These are phyloP conservation scores for Aureobasidium musti DNA, from an alignment of 2,329 filamentous ascomycete species.

Conservation along the genomic window DNA sequence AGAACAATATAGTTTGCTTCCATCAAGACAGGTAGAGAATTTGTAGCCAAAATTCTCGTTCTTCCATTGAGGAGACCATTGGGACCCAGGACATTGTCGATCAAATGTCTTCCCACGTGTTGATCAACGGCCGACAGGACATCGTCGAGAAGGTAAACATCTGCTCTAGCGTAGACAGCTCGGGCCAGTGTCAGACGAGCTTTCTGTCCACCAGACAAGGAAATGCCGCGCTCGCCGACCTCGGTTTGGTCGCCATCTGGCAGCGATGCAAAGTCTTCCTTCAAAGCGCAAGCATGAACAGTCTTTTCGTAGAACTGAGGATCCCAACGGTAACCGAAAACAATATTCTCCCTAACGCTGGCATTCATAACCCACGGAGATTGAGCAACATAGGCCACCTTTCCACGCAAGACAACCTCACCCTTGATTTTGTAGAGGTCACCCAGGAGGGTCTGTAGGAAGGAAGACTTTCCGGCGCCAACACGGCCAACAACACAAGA, in stretches of 20 bases:
- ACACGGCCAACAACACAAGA: conserved; percentile 92
- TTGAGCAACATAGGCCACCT: conserved; percentile 88
- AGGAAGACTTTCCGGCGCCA: conserved; percentile 91
- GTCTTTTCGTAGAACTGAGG: conserved; percentile 92
- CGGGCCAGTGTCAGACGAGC: conserved; percentile 87
- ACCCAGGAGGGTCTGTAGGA: conserved; percentile 83
- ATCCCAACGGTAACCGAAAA: conserved; percentile 94
- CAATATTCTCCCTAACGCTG: conserved; percentile 93
- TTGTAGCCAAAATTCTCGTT: conserved; percentile 90
- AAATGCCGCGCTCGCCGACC: conserved; percentile 95
- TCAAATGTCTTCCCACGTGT: conserved; percentile 91
- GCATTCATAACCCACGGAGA: conserved; percentile 97
- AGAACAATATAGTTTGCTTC: conserved; percentile 88
- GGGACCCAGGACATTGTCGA: conserved; percentile 87
- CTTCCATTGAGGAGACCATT: conserved; percentile 81
- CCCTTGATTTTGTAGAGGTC: conserved; percentile 90
- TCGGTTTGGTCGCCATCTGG: conserved; percentile 96
- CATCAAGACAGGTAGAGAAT: conserved; percentile 86
- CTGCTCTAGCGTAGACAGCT: conserved; percentile 94
- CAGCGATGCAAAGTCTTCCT: conserved; percentile 87
- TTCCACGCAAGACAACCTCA: conserved; percentile 77
- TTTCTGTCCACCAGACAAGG: conserved; percentile 93
- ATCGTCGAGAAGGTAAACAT: conserved; percentile 93
- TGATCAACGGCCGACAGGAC: conserved; percentile 97
- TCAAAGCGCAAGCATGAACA: conserved; percentile 83